Evolutionary conservation across 202 grass and related monocot species (phyloP).

Genomic region (Bolboschoenoplectus hybrid): DNA sequence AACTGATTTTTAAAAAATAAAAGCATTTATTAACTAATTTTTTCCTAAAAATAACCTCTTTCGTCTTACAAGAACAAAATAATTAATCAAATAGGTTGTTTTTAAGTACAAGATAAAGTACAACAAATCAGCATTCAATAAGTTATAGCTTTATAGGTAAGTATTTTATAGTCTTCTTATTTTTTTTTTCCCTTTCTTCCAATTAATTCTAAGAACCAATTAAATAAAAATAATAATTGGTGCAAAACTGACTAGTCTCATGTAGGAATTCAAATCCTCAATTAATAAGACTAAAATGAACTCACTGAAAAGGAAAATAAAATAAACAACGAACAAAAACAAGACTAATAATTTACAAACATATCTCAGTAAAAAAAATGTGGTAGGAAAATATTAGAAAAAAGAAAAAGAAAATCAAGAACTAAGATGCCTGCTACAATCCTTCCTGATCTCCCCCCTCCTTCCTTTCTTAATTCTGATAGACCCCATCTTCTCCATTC

Average conservation of each 20-base stretch:
- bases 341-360: slow-evolving; percentile 7
- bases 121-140: no score
- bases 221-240: not conserved
- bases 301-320: not conserved
- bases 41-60: no score
- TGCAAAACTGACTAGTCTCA: not conserved
- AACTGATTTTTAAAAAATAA: no score
- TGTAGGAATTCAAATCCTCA: not conserved
- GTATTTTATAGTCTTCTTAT: no score
- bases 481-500: slow-evolving; percentile 82
- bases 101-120: no score
- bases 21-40: no score
- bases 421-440: slow-evolving; percentile 62
- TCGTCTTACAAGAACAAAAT: no score
- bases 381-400: not conserved
- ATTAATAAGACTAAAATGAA: not conserved
- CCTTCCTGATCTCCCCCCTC: slow-evolving; percentile 76
- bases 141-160: no score
- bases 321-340: not conserved
- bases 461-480: slow-evolving; percentile 81
- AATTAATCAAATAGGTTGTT: no score
- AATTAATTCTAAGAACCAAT: no score
- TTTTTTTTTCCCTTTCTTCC: no score
- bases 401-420: not conserved
- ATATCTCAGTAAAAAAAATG: slow-evolving; percentile 2